Evolutionary conservation across 352 stramenopile genomes (phyloP).

Genomic region (Aphanomyces invadans): DNA sequence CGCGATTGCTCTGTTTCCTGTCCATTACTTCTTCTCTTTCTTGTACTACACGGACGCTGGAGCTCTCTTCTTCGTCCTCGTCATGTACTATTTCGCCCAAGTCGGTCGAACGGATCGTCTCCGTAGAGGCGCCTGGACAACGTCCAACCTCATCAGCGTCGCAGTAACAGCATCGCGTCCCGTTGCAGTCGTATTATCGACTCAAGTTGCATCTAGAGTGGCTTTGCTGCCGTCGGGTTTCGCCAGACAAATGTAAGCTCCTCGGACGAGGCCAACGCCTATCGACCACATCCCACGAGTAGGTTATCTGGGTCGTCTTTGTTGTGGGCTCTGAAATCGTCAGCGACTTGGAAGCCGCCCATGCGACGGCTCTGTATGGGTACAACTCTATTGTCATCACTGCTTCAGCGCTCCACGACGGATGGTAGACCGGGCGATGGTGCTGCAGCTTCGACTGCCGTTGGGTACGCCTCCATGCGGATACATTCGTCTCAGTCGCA

Average conservation of each 20-base stretch:
- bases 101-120: conserved; percentile 38
- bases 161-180: conserved; percentile 35
- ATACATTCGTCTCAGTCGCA: background rate
- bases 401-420: too few relatives aligned
- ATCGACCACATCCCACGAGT: background rate
- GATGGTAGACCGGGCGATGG: background rate
- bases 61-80: conserved; percentile 81
- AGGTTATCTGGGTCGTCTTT: conserved; percentile 85
- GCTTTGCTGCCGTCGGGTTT: conserved; percentile 68
- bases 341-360: conserved; percentile 52
- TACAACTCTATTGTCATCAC: conserved; percentile 27
- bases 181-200: conserved; percentile 1
- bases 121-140: conserved; percentile 27
- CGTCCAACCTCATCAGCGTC: conserved; percentile 51
- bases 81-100: conserved; percentile 66
- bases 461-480: too few relatives aligned
- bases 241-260: conserved; percentile 74
- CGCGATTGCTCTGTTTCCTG: conserved; percentile 65
- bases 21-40: conserved; percentile 84
- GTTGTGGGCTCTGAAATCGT: conserved; percentile 67
- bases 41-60: conserved; percentile 87
- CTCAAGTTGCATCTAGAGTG: conserved; percentile 36
- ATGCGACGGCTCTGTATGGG: conserved; percentile 67
- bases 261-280: background rate
- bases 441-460: background rate